These are phyloP conservation scores for Termitomyces sp. DNA, from an alignment of 768 basidiomycete genomes.

Conservation along the genomic window DNA sequence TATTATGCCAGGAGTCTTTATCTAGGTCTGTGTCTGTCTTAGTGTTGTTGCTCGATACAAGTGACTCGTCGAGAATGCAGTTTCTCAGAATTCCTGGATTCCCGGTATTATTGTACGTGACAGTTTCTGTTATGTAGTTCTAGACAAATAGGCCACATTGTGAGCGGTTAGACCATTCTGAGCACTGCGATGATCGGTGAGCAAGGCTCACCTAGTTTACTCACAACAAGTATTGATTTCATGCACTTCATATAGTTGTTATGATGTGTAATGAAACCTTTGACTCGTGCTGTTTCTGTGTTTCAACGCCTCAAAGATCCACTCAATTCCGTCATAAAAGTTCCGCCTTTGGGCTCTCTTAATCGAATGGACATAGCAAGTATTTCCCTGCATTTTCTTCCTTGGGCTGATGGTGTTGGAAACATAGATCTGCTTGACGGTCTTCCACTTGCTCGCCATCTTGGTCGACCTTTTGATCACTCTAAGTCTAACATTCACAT, in stretches of 20 bases:
- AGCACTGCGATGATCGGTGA: background rate
- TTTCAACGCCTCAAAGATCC: background rate
- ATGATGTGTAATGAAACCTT: background rate
- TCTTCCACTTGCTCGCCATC: conserved; percentile 2
- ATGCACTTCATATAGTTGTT: background rate
- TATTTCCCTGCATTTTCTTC: background rate
- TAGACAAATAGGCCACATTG: too few relatives aligned
- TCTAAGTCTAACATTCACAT: background rate
- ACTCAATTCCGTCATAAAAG: background rate
- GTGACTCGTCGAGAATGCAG: background rate
- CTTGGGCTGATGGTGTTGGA: background rate
- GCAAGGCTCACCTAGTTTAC: background rate
- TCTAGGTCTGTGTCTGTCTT: background rate
- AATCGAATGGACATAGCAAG: background rate
- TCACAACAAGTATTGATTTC: background rate
- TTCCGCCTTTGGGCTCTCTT: background rate
- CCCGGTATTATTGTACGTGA: background rate
- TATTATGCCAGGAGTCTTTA: conserved; percentile 4
- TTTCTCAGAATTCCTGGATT: background rate
- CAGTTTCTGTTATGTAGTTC: background rate
- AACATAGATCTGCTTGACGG: background rate
- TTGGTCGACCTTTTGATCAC: conserved; percentile 7
- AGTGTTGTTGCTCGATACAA: background rate
- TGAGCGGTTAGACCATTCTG: background rate
- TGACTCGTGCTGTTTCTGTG: background rate